Conservation (phyloP, 441 rosid species). For the Pelargonium citronellum region DNA sequence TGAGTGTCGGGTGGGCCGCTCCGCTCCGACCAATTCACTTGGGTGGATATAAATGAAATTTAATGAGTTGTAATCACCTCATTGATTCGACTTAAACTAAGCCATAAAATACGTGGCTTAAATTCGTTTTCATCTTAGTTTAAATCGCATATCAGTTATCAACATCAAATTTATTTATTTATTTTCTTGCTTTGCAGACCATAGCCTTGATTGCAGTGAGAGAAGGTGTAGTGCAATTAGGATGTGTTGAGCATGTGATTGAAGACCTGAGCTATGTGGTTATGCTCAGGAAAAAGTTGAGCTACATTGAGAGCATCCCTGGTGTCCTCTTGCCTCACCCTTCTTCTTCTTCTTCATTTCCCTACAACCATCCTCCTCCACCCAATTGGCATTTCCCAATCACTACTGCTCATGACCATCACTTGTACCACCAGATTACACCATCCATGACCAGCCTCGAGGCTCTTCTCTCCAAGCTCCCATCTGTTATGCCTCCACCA, state of each 20-base stretch:
- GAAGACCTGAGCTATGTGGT: conserved; percentile 87
- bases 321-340: conserved; percentile 94
- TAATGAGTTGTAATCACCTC: too few relatives aligned
- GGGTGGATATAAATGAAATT: too few relatives aligned
- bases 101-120: too few relatives aligned
- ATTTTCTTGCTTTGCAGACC: conserved; percentile 49
- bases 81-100: too few relatives aligned
- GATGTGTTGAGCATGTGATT: conserved; percentile 52
- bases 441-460: conserved; percentile 99
- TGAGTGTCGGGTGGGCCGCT: too few relatives aligned
- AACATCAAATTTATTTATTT: too few relatives aligned
- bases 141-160: too few relatives aligned
- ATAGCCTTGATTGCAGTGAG: conserved; percentile 88
- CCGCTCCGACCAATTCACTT: too few relatives aligned
- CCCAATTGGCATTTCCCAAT: too few relatives aligned
- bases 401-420: too few relatives aligned
- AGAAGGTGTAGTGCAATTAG: conserved; percentile 95
- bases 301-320: conserved; percentile 91
- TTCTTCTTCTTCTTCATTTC: conserved; percentile 70
- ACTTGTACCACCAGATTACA: conserved; percentile 28
- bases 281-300: conserved; percentile 68
- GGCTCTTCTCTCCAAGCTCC: conserved; percentile 91
- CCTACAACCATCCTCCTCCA: conserved; percentile 29
- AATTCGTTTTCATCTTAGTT: too few relatives aligned
- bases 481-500: conserved; percentile 65